phyloP scores from a whole-genome alignment of 2,329 filamentous ascomycete genomes.

The Rutstroemia sp. region DNA sequence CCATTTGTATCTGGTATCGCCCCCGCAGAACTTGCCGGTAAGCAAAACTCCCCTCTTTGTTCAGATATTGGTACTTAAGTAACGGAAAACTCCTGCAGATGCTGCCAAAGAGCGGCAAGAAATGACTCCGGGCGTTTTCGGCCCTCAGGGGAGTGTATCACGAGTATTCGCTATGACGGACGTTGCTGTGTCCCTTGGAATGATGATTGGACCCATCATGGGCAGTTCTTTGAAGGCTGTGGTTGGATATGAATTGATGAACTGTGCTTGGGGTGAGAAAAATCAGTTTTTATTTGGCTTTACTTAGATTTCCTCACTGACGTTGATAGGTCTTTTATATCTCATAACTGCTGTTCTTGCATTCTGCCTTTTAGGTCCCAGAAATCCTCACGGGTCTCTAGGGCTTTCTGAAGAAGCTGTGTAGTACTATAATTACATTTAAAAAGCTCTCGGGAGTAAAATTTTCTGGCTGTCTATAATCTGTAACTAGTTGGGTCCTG shows the following conservation, averaged over 20 bases:
- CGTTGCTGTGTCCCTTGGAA: neutral
- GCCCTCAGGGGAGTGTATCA: neutral
- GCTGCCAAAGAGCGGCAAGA: neutral
- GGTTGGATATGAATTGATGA: neutral
- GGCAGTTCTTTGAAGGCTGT: neutral
- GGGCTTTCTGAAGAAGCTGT: neutral
- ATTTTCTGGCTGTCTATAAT: neutral
- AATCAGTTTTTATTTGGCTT: neutral
- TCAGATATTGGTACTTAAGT: neutral
- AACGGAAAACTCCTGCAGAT: neutral
- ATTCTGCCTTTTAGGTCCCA: neutral
- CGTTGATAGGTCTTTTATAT: neutral
- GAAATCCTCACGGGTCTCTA: neutral
- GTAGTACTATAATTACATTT: neutral
- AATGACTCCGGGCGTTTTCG: neutral
- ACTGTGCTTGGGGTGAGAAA: neutral
- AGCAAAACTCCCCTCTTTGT: neutral
- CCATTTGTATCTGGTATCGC: neutral
- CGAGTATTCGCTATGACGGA: neutral
- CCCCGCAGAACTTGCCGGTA: neutral
- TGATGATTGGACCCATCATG: neutral
- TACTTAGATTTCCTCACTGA: neutral
- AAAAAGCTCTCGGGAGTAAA: neutral
- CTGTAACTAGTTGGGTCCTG: neutral
- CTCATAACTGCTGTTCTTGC: neutral